Conservation (phyloP, 140 eudicot genomes). For the Flaveria floridana region DNA sequence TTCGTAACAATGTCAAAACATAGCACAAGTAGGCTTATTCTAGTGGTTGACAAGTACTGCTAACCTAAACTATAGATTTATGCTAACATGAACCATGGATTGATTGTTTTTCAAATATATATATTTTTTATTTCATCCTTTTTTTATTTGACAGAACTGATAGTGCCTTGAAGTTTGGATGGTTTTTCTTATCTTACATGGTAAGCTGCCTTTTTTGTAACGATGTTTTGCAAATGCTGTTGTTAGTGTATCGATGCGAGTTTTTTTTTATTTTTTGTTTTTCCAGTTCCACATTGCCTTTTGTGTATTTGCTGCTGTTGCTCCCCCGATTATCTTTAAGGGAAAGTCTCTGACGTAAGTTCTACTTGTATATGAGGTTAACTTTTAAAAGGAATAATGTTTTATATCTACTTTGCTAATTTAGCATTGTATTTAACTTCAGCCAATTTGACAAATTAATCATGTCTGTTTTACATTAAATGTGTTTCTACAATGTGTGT, state of each 20-base stretch:
- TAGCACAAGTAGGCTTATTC: constrained; percentile 7
- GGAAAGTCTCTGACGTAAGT: constrained; percentile 87
- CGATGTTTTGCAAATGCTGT: not conserved
- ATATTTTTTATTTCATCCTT: not conserved
- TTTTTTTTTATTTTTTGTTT: not conserved
- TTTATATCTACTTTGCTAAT: not conserved
- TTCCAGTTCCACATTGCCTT: constrained; percentile 74
- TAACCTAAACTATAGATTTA: not conserved
- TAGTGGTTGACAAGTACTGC: not conserved
- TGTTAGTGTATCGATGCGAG: not conserved
- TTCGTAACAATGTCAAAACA: not conserved
- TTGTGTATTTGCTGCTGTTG: constrained; percentile 73
- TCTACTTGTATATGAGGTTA: not conserved
- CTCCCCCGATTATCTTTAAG: constrained; percentile 83
- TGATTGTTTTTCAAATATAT: not conserved
- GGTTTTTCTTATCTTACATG: constrained; percentile 75
- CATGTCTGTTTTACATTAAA: not conserved
- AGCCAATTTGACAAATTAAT: constrained; percentile 2
- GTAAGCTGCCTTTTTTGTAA: constrained; percentile 38
- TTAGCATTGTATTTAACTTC: not conserved
- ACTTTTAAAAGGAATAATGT: not conserved
- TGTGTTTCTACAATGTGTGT: not conserved
- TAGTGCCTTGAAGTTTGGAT: constrained; percentile 79
- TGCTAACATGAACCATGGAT: not conserved
- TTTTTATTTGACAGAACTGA: constrained; percentile 61